A percentile compares a stretch with the other conserved stretches of the same genome.
Conservation (phyloP, 202 grass and related monocot genomes). For the Elaeis oleifera region DNA sequence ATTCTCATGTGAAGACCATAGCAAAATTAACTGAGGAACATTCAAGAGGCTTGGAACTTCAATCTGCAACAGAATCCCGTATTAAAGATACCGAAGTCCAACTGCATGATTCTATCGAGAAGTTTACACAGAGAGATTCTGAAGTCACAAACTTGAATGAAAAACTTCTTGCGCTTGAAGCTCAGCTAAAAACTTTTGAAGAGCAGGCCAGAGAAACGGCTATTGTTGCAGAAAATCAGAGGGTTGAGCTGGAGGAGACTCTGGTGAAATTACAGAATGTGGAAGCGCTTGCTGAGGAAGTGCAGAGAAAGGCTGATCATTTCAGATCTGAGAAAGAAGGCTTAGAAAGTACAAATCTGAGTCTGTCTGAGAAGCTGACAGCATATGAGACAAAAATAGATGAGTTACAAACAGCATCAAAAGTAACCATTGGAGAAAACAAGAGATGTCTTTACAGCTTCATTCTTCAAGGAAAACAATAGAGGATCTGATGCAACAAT, state of each 20-base stretch:
- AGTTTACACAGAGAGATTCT: no score
- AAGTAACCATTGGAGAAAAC: constrained; percentile 50
- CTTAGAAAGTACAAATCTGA: constrained; percentile 47
- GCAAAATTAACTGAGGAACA: constrained; percentile 41
- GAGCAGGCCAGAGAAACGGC: constrained; percentile 53
- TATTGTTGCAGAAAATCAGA: constrained; percentile 38
- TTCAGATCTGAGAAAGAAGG: constrained; percentile 49
- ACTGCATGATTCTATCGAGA: constrained; percentile 21
- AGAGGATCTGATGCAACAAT: constrained; percentile 46
- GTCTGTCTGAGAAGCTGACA: constrained; percentile 50
- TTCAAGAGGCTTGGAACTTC: constrained; percentile 37
- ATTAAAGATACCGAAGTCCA: constrained; percentile 33
- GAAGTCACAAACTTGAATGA: no score
- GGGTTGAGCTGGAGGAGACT: constrained; percentile 44
- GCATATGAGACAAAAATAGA: constrained; percentile 48
- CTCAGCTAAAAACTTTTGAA: constrained; percentile 65
- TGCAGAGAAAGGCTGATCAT: constrained; percentile 38
- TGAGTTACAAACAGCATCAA: constrained; percentile 47
- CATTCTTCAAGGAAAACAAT: constrained; percentile 42
- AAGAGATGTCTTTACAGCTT: constrained; percentile 37
- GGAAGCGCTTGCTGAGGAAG: constrained; percentile 39
- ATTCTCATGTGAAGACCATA: constrained; percentile 33
- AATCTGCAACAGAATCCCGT: constrained; percentile 31
- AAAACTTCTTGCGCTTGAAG: constrained; percentile 58
- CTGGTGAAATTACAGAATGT: constrained; percentile 34